These are phyloP conservation scores for Boletus rufocinnamomeus DNA, from an alignment of 768 basidiomycete species.

Conservation along the genomic window DNA sequence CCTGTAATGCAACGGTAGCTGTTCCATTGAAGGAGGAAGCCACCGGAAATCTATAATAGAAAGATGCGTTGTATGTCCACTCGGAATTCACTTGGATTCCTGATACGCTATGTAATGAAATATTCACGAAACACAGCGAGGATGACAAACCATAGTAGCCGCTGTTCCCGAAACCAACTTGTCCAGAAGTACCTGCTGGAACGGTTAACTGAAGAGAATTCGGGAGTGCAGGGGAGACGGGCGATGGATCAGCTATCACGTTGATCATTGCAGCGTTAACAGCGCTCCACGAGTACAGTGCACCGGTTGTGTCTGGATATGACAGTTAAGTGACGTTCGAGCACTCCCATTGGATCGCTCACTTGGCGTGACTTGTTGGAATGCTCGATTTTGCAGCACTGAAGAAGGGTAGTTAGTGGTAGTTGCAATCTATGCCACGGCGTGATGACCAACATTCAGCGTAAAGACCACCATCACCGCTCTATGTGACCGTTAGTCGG, in stretches of 20 bases:
- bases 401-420: background rate
- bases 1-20: constrained; percentile 47
- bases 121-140: background rate
- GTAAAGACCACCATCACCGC: constrained; percentile 66
- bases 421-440: background rate
- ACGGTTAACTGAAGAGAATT: constrained; percentile 56
- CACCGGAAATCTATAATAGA: constrained; percentile 53
- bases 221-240: constrained; percentile 58
- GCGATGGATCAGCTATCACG: constrained; percentile 50
- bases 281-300: constrained; percentile 53
- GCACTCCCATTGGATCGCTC: constrained; percentile 1
- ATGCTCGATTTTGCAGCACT: constrained; percentile 69
- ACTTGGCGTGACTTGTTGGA: constrained; percentile 62
- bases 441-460: constrained; percentile 47
- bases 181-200: constrained; percentile 40
- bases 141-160: constrained; percentile 52
- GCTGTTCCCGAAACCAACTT: constrained; percentile 54
- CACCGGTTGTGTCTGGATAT: constrained; percentile 43
- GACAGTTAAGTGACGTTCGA: background rate
- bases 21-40: constrained; percentile 40
- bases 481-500: constrained; percentile 39
- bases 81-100: constrained; percentile 56
- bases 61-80: constrained; percentile 58
- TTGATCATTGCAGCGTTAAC: constrained; percentile 44
- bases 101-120: constrained; percentile 7